A percentile compares a stretch with the other conserved stretches of the same genome.
Conservation (phyloP, 352 stramenopile species). For the Globisporangium recalcitrans region DNA sequence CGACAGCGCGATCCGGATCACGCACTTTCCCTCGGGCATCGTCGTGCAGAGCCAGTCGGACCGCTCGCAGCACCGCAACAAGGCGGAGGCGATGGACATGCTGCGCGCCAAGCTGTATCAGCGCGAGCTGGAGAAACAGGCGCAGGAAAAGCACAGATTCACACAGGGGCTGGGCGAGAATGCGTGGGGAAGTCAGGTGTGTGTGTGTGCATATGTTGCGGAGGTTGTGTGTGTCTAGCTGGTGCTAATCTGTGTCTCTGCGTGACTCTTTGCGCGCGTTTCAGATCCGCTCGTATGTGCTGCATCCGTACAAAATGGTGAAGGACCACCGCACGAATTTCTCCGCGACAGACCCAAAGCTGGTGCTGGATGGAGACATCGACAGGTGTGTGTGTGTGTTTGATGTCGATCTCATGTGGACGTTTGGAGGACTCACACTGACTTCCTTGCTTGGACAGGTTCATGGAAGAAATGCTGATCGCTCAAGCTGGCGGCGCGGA, state of each 20-base stretch:
- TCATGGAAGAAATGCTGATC: constrained; percentile 76
- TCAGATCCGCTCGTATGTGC: constrained; percentile 96
- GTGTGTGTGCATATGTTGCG: neutral
- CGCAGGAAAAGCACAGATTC: constrained; percentile 38
- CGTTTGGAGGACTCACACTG: neutral
- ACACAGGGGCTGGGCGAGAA: constrained; percentile 71
- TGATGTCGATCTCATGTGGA: neutral
- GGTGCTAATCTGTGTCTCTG: constrained; percentile 30
- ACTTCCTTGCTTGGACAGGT: constrained; percentile 17
- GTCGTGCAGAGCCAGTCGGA: constrained; percentile 93
- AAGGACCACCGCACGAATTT: constrained; percentile 94
- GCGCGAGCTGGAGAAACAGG: constrained; percentile 55
- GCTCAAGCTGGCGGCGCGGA: constrained; percentile 20
- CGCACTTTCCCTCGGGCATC: constrained; percentile 92
- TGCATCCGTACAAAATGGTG: constrained; percentile 98
- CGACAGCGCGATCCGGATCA: constrained; percentile 95
- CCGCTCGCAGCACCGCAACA: constrained; percentile 93
- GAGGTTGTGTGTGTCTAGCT: neutral
- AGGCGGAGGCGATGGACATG: constrained; percentile 88
- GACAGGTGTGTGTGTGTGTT: constrained; percentile 29
- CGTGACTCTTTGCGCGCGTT: constrained; percentile 12
- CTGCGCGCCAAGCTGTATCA: constrained; percentile 69
- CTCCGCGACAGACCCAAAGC: constrained; percentile 80
- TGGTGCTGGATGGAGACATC: constrained; percentile 90
- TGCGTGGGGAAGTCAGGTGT: constrained; percentile 54